Conservation (phyloP, 1,284 basidiomycete species). For the Puccinia polysora region DNA sequence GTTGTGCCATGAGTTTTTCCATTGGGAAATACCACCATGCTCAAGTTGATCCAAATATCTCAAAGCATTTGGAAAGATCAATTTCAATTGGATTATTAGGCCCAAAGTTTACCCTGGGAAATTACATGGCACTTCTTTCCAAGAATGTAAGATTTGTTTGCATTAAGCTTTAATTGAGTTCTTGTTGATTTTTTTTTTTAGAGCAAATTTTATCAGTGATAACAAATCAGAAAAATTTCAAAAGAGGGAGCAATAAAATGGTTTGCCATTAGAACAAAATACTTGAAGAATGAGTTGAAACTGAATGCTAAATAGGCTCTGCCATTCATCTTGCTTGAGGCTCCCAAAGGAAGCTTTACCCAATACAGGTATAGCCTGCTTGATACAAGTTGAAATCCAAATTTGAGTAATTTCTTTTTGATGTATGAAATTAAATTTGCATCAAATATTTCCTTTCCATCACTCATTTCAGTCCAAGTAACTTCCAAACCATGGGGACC, state of each 20-base stretch:
- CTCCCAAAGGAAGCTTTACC: no score
- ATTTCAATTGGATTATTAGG: neutral
- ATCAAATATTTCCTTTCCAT: conserved; percentile 4
- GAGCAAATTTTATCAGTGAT: neutral
- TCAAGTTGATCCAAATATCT: neutral
- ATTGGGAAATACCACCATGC: neutral
- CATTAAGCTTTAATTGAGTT: neutral
- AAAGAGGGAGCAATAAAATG: neutral
- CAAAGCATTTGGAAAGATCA: neutral
- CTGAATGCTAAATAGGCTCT: conserved; percentile 10
- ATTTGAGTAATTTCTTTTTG: neutral
- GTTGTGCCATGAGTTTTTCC: neutral
- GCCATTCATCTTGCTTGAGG: conserved; percentile 5
- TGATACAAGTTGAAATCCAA: neutral
- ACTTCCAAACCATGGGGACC: neutral
- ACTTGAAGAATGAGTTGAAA: neutral
- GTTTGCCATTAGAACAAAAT: neutral
- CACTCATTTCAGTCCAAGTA: neutral
- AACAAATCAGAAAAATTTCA: neutral
- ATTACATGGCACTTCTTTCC: neutral
- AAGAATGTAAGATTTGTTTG: neutral
- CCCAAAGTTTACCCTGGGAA: neutral
- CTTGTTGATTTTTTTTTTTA: neutral
- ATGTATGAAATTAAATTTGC: neutral
- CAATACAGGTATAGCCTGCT: conserved; percentile 6